Conservation (phyloP, 2,329 filamentous ascomycete species). For the Magnaporthales sp. region DNA sequence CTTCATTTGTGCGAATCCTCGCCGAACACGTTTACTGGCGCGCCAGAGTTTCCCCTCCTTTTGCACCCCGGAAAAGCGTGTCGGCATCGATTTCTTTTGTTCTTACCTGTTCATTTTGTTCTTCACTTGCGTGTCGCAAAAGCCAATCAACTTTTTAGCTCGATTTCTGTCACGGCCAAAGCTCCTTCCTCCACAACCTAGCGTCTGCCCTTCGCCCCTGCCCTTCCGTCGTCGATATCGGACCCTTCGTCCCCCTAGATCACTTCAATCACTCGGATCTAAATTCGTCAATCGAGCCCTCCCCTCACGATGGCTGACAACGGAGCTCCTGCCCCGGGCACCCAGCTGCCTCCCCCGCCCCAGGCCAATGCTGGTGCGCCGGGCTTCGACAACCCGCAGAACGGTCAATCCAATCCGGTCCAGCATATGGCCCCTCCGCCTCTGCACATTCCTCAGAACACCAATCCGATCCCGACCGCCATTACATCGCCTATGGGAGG, state of each 20-base stretch:
- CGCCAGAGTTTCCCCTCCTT: not conserved
- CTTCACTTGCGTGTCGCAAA: not conserved
- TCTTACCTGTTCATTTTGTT: not conserved
- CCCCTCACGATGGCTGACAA: constrained; percentile 65
- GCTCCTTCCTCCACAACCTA: constrained; percentile 1
- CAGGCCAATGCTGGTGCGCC: constrained; percentile 62
- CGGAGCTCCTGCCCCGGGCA: constrained; percentile 50
- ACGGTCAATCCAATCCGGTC: constrained; percentile 52
- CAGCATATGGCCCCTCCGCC: constrained; percentile 85
- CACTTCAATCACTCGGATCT: not conserved
- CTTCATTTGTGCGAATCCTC: not conserved
- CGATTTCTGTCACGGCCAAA: not conserved
- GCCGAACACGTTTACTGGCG: not conserved
- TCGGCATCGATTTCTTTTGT: not conserved
- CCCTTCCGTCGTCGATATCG: not conserved
- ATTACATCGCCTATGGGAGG: constrained; percentile 81
- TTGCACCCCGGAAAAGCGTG: constrained; percentile 1
- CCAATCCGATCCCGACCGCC: constrained; percentile 85
- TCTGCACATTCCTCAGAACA: constrained; percentile 92
- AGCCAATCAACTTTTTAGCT: constrained; percentile 7
- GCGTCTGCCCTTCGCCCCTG: not conserved
- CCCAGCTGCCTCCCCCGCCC: constrained; percentile 62
- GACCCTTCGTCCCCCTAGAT: not conserved
- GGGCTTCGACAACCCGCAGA: constrained; percentile 70
- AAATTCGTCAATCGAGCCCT: not conserved